Evolutionary conservation across 169 alveolate genomes (phyloP).

Genomic region (Amoebophrya sp.): DNA sequence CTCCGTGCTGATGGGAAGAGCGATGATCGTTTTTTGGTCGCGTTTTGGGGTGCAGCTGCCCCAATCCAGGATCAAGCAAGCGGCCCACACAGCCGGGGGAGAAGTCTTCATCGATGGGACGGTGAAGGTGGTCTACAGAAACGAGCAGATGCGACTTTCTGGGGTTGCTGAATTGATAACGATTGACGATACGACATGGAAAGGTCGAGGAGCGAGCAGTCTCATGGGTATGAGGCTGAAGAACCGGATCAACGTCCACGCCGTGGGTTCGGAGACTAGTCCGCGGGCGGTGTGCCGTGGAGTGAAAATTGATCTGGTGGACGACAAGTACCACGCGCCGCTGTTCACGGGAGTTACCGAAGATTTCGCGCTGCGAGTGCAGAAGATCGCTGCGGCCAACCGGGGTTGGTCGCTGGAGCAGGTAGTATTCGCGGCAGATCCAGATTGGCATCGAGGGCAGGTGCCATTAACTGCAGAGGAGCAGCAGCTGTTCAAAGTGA

Average conservation of each 20-base stretch:
- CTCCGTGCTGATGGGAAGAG: neutral
- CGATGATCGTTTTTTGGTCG: neutral
- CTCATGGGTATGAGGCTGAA: neutral
- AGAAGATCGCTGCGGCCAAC: no score
- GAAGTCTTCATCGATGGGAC: neutral
- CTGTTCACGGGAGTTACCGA: neutral
- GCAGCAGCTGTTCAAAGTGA: no score
- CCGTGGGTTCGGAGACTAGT: neutral
- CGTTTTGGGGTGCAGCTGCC: no score
- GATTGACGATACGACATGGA: neutral
- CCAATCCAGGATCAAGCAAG: no score
- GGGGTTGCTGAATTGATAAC: neutral
- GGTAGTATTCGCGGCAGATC: no score
- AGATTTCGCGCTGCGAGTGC: no score
- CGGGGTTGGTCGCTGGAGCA: no score
- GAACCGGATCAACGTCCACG: no score
- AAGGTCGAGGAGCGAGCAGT: neutral
- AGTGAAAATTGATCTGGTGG: neutral
- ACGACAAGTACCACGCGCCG: neutral
- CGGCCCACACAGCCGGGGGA: neutral
- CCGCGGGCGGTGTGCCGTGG: neutral
- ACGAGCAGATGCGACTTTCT: neutral
- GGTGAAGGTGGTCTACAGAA: neutral
- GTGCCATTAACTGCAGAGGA: no score
- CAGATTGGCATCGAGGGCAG: no score